Evolutionary conservation across 495 filamentous ascomycete genomes (phyloP).

Genomic region (Tuber aestivum): DNA sequence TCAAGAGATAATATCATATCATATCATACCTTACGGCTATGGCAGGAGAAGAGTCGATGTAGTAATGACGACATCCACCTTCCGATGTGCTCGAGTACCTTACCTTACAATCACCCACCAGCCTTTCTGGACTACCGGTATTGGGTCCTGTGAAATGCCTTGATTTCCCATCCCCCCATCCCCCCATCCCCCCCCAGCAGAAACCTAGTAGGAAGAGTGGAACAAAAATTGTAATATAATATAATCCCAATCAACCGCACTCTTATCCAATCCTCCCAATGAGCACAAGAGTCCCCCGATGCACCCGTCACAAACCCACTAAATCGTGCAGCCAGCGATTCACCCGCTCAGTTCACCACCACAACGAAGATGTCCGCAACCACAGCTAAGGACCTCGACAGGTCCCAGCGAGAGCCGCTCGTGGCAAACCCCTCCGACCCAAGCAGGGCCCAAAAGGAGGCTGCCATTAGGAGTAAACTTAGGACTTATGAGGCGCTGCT

Average conservation of each 20-base stretch:
- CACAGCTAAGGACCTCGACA: slow-evolving; percentile 16
- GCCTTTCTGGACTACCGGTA: not conserved
- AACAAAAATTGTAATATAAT: not conserved
- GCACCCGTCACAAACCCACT: not conserved
- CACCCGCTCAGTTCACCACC: slow-evolving; percentile 7
- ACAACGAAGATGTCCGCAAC: slow-evolving; percentile 2
- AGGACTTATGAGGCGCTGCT: slow-evolving; percentile 36
- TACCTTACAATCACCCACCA: not conserved
- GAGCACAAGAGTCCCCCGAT: not conserved
- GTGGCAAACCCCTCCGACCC: slow-evolving; percentile 15
- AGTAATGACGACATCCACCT: slow-evolving; percentile 5
- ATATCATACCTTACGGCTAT: not conserved
- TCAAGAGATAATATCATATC: not conserved
- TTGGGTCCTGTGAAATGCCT: not conserved
- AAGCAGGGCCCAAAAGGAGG: slow-evolving; percentile 27
- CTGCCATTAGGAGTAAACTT: slow-evolving; percentile 29
- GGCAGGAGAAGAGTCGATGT: not conserved
- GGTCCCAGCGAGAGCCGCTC: slow-evolving; percentile 23
- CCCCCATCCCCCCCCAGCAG: not conserved
- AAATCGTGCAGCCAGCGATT: not conserved
- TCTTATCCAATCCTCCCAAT: not conserved
- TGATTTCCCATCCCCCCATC: not conserved
- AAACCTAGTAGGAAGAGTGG: not conserved
- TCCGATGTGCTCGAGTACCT: not conserved
- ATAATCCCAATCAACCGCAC: not conserved